Conservation (phyloP, 2,329 filamentous ascomycete genomes). For the Pseudogymnoascus sp. region DNA sequence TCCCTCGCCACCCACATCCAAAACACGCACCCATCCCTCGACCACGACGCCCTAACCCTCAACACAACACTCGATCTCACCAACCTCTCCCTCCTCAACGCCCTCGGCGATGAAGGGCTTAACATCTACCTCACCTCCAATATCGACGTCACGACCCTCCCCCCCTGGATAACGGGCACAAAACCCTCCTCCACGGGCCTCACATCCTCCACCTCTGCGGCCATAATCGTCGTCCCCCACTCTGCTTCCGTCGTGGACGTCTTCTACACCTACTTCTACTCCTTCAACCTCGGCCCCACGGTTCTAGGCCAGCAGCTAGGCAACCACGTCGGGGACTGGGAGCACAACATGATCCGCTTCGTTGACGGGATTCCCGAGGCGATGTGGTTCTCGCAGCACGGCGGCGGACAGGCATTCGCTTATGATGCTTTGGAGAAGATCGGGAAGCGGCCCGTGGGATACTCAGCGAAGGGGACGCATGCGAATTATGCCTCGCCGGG, state of each 20-base stretch:
- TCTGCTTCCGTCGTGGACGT: background rate
- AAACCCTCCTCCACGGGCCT: constrained; percentile 45
- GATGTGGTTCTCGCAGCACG: constrained; percentile 60
- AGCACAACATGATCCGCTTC: constrained; percentile 64
- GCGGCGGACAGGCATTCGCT: constrained; percentile 55
- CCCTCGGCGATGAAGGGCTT: constrained; percentile 33
- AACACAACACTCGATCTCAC: constrained; percentile 38
- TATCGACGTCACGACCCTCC: constrained; percentile 41
- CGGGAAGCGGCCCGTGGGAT: constrained; percentile 47
- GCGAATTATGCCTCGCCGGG: constrained; percentile 58
- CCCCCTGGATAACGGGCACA: constrained; percentile 46
- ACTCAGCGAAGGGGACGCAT: constrained; percentile 55
- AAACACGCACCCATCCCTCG: constrained; percentile 41
- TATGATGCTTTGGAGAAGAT: constrained; percentile 50
- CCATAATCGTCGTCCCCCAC: constrained; percentile 42
- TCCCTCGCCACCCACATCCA: constrained; percentile 41
- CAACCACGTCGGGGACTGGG: constrained; percentile 60
- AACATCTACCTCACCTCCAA: constrained; percentile 45
- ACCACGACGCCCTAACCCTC: constrained; percentile 34
- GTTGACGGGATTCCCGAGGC: constrained; percentile 45
- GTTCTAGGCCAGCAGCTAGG: constrained; percentile 26
- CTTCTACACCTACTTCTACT: constrained; percentile 18
- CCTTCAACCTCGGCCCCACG: constrained; percentile 14
- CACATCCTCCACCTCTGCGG: constrained; percentile 44
- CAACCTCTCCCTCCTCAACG: constrained; percentile 44